phyloP scores from a whole-genome alignment of 2,329 filamentous ascomycete species.

The Colletotrichum abscissum region DNA sequence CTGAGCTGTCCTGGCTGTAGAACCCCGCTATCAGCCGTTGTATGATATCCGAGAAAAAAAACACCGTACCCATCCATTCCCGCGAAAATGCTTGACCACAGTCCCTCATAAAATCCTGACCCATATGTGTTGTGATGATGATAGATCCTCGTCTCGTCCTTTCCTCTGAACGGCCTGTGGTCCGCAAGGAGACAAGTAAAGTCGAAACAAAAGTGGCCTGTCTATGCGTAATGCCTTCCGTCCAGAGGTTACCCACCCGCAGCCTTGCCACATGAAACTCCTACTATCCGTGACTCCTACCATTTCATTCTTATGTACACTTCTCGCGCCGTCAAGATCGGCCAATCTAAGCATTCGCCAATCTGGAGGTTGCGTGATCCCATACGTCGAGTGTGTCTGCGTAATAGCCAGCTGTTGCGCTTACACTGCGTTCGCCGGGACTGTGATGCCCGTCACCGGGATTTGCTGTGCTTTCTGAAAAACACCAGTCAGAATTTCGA shows the following conservation, averaged over 20 bases:
- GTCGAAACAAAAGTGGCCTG: background rate
- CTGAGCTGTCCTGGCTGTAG: conserved; percentile 31
- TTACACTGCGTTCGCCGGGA: conserved; percentile 32
- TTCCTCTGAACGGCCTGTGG: background rate
- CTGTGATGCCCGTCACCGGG: conserved; percentile 29
- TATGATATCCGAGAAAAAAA: conserved; percentile 8
- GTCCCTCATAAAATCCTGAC: background rate
- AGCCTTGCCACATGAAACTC: conserved; percentile 1
- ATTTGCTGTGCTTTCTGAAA: conserved; percentile 45
- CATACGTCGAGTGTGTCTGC: conserved; percentile 6
- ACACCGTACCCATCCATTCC: conserved; percentile 16
- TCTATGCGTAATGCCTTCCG: conserved; percentile 10
- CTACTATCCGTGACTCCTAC: background rate
- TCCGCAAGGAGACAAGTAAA: background rate
- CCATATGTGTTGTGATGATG: conserved; percentile 8
- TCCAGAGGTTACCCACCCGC: conserved; percentile 6
- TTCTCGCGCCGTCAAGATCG: background rate
- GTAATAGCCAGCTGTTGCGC: conserved; percentile 28
- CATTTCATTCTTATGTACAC: background rate
- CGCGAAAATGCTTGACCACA: conserved; percentile 3
- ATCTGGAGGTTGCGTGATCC: background rate
- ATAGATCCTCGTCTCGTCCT: background rate
- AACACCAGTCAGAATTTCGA: conserved; percentile 58
- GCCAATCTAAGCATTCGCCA: background rate
- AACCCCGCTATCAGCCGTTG: conserved; percentile 32